phyloP scores from a whole-genome alignment of 208 protist species.

The Spongospora subterranea region DNA sequence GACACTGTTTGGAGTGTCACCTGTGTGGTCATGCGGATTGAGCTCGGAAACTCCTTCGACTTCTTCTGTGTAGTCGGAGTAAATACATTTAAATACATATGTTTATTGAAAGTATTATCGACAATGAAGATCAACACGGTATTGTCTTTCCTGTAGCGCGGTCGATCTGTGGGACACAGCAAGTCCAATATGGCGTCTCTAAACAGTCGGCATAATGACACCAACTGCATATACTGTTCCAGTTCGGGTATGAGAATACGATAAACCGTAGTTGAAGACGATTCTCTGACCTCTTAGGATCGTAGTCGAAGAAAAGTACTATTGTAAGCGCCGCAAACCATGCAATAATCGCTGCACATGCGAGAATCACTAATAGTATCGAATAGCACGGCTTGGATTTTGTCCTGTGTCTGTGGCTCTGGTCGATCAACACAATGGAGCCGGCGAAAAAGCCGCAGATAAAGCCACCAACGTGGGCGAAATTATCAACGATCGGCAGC shows the following conservation, averaged over 20 bases:
- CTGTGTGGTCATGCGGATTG: no score
- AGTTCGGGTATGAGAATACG: not conserved
- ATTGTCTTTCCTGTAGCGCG: not conserved
- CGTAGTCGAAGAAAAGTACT: not conserved
- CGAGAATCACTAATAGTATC: not conserved
- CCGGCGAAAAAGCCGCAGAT: not conserved
- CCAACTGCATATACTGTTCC: not conserved
- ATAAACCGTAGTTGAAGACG: not conserved
- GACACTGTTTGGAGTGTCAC: no score
- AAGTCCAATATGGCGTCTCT: slow-evolving; percentile 5
- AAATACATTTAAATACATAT: no score
- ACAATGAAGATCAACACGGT: not conserved
- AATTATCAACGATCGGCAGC: slow-evolving; percentile 54
- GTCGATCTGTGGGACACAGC: slow-evolving; percentile 34
- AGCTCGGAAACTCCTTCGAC: no score
- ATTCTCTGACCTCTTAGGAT: not conserved
- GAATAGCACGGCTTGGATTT: slow-evolving; percentile 20
- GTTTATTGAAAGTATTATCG: no score
- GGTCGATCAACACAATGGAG: slow-evolving; percentile 22
- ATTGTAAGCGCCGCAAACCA: not conserved
- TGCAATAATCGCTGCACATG: not conserved
- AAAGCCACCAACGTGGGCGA: slow-evolving; percentile 27
- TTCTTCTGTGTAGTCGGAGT: no score
- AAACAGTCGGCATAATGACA: not conserved
- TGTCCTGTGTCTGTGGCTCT: not conserved